Evolutionary conservation across 208 protist species (phyloP).

Genomic region (Leptomonas pyrrhocoris): DNA sequence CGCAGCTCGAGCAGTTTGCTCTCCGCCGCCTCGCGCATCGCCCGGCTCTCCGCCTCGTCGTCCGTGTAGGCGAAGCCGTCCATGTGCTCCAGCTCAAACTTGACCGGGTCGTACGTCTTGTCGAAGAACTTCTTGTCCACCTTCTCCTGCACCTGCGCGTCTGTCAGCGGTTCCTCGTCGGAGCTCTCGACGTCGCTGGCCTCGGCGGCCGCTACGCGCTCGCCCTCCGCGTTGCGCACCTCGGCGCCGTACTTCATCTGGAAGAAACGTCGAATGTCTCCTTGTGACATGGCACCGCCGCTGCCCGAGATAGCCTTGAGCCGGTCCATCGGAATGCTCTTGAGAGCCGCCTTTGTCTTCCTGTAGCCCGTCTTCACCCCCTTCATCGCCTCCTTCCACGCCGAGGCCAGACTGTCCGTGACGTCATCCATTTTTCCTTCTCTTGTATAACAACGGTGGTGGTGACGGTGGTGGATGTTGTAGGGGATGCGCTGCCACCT

Average conservation of each 20-base stretch:
- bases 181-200: constrained; percentile 61
- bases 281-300: constrained; percentile 38
- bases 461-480: background rate
- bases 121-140: constrained; percentile 91
- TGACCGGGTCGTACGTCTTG: constrained; percentile 71
- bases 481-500: too few species aligned
- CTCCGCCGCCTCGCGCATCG: constrained; percentile 69
- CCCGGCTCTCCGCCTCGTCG: constrained; percentile 45
- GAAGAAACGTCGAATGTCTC: constrained; percentile 66
- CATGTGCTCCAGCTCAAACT: constrained; percentile 73
- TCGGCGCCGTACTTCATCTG: constrained; percentile 65
- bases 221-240: constrained; percentile 42
- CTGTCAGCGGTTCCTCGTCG: constrained; percentile 77
- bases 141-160: constrained; percentile 81
- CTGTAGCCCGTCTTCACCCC: constrained; percentile 73
- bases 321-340: constrained; percentile 52
- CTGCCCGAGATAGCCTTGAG: constrained; percentile 37
- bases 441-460: background rate
- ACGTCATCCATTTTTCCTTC: constrained; percentile 66
- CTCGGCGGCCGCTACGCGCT: constrained; percentile 36
- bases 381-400: constrained; percentile 78
- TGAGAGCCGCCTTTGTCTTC: constrained; percentile 73
- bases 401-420: constrained; percentile 55
- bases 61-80: constrained; percentile 54
- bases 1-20: constrained; percentile 59